Evolutionary conservation across 192 early-diverging fungal species (phyloP).

Genomic region (Backusella westeae): DNA sequence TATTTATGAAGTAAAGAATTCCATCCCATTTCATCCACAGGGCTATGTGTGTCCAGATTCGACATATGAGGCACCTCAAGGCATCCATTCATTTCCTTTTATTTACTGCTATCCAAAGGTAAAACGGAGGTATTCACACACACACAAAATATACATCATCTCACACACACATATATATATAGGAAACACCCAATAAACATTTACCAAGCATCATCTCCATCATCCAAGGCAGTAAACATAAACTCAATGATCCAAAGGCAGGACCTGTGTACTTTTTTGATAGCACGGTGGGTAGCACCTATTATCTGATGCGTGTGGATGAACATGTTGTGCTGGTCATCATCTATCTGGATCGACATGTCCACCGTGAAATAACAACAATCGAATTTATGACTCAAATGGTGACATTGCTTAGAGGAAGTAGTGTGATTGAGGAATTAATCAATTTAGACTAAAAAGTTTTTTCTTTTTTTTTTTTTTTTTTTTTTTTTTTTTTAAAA

Average conservation of each 20-base stretch:
- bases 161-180: not conserved
- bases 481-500: constrained; percentile 3
- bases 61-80: constrained; percentile 48
- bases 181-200: constrained; percentile 47
- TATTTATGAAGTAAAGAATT: constrained; percentile 42
- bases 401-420: constrained; percentile 25
- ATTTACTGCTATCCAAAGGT: constrained; percentile 54
- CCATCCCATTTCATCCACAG: constrained; percentile 38
- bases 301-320: constrained; percentile 49
- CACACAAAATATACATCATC: no score
- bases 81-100: constrained; percentile 52
- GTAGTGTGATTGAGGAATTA: constrained; percentile 27
- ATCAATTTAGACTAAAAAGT: constrained; percentile 16
- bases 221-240: constrained; percentile 41
- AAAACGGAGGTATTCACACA: not conserved
- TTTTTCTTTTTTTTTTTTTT: not conserved
- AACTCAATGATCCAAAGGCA: constrained; percentile 35
- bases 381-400: constrained; percentile 42
- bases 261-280: constrained; percentile 48
- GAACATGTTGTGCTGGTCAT: constrained; percentile 47
- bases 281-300: constrained; percentile 46
- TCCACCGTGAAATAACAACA: constrained; percentile 39
- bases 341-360: constrained; percentile 48
- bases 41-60: constrained; percentile 42
- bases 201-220: constrained; percentile 54